Percentiles rank a stretch among this genome's conserved stretches.
Evolutionary conservation across 768 basidiomycete genomes (phyloP).

Genomic region (Rhizopogon sp.): DNA sequence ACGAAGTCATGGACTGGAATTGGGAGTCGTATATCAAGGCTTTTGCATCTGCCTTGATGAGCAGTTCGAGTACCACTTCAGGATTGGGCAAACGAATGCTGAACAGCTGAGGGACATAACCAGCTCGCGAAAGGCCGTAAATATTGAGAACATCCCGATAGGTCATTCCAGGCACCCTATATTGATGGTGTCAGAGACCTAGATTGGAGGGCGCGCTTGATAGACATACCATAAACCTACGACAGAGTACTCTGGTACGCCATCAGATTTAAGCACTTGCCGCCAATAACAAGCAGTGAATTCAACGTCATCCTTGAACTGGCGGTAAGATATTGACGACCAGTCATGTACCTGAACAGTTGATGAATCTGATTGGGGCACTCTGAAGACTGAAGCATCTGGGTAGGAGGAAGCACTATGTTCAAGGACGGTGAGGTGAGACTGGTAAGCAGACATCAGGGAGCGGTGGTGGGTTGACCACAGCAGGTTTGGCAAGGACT

Average conservation of each 20-base stretch:
- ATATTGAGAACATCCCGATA: conserved; percentile 70
- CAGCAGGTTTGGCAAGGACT: conserved; percentile 1
- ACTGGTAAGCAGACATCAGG: conserved; percentile 22
- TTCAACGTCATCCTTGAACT: conserved; percentile 65
- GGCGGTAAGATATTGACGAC: conserved; percentile 56
- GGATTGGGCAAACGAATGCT: conserved; percentile 75
- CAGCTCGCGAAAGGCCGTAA: conserved; percentile 70
- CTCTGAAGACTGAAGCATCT: conserved; percentile 51
- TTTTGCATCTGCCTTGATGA: conserved; percentile 54
- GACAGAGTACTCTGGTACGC: conserved; percentile 51
- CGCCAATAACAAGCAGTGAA: conserved; percentile 62
- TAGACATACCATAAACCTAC: conserved; percentile 67
- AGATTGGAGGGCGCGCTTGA: background rate
- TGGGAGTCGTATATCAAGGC: conserved; percentile 63
- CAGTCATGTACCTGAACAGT: conserved; percentile 45
- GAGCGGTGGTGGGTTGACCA: conserved; percentile 5
- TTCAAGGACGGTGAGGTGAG: conserved; percentile 64
- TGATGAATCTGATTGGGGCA: conserved; percentile 44
- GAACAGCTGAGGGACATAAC: conserved; percentile 75
- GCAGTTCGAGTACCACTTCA: conserved; percentile 62
- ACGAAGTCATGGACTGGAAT: conserved; percentile 38
- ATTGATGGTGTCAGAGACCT: conserved; percentile 10
- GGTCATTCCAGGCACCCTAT: conserved; percentile 68
- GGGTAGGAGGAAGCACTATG: conserved; percentile 47
- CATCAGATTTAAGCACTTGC: conserved; percentile 37